Conservation (phyloP, 2,329 filamentous ascomycete genomes). For the Dichotomopilus funicola region DNA sequence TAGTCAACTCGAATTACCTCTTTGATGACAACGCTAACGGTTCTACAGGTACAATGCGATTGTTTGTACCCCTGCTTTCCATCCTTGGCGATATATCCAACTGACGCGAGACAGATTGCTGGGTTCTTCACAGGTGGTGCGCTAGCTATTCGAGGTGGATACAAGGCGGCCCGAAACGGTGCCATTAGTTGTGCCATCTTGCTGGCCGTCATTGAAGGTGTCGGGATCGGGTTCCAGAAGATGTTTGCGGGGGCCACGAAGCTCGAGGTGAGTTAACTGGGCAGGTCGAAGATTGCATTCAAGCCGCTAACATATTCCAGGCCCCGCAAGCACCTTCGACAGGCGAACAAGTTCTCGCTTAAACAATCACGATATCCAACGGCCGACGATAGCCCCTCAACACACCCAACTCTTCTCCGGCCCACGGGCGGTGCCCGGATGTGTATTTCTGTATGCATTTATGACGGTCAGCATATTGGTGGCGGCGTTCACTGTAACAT, state of each 20-base stretch:
- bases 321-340: slow-evolving; percentile 21
- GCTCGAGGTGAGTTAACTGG: slow-evolving; percentile 20
- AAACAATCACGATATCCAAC: slow-evolving; percentile 12
- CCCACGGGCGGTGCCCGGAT: slow-evolving; percentile 10
- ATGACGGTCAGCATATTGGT: slow-evolving; percentile 25
- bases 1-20: neutral
- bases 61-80: slow-evolving; percentile 11
- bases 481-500: slow-evolving; percentile 26
- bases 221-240: slow-evolving; percentile 65
- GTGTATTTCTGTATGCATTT: slow-evolving; percentile 26
- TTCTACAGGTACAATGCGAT: slow-evolving; percentile 69
- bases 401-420: slow-evolving; percentile 23
- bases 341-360: slow-evolving; percentile 20
- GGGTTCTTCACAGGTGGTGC: slow-evolving; percentile 95
- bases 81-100: neutral
- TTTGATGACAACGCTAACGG: neutral
- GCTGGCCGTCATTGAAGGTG: slow-evolving; percentile 92
- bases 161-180: slow-evolving; percentile 86
- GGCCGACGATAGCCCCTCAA: slow-evolving; percentile 8
- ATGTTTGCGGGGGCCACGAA: slow-evolving; percentile 25
- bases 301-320: slow-evolving; percentile 11
- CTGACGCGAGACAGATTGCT: slow-evolving; percentile 49
- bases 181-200: slow-evolving; percentile 94
- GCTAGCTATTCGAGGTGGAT: slow-evolving; percentile 84
- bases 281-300: neutral